Base-by-base conservation (phyloP, 169 alveolate species). In the Plasmodium fragile region DNA sequence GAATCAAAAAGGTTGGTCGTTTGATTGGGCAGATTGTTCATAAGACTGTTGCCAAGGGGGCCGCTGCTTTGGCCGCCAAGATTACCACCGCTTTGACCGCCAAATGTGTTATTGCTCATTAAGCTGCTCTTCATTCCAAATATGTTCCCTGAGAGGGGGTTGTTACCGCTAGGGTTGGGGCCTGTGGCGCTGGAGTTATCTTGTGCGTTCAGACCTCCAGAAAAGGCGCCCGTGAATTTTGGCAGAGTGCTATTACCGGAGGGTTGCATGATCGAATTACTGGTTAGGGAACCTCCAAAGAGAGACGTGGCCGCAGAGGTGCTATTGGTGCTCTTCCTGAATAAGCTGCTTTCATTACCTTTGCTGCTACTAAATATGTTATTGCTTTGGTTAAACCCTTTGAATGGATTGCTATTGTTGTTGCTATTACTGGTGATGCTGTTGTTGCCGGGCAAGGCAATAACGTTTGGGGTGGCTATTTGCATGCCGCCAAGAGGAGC, bases 361-460 rank as follows among this genome's bases (percentile, higher is more conserved):
- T 89, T 77, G 39, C 25, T 65, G 41, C 55, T 89, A 22, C 89
- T 69, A 78, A 89, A 89, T 59, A 89, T 78, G 49, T 89, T 89
- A 30, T 78, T 78, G 30, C 39, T 78, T 78, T 89, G 94, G 52
- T 79, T 81, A 55, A 89, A 89, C 4, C 83, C 82, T 77, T 89
- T 89, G 71, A 89, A 89, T 25, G 89, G 49, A 2, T 83, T 75
- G 32, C 39, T 78, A 32, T 75, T 53, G 8, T 10, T 53, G 59
- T 52, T 87, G 32, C 59, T 43, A 7, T 7, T 41, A 13, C 16
- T 41, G 52, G 2, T 2, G 13, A 0, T 41, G 25, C 53, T 41
- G 11, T 39, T 55, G 65, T 55, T 87, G 10, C 69, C 73, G n/a
- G 13, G 34, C 5, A 36, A 7, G 34, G 73, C 3, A 59, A 36